phyloP scores from a whole-genome alignment of 2,329 filamentous ascomycete species.

The Fragosphaeria purpurea region DNA sequence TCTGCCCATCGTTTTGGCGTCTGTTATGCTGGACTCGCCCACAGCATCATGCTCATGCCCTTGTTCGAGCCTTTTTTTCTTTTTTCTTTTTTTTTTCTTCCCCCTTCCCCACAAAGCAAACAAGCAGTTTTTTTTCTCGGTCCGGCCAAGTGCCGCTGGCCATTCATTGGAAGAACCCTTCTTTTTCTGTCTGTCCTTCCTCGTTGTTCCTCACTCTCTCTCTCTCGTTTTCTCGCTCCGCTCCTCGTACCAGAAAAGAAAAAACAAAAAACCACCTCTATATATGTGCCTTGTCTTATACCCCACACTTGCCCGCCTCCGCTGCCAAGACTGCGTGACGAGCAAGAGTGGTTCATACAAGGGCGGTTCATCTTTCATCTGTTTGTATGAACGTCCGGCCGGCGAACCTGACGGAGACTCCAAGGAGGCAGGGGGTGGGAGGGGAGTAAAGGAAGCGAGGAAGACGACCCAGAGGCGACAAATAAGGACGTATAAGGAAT shows the following conservation, averaged over 20 bases:
- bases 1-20: slow-evolving; percentile 25
- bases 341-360: slow-evolving; percentile 20
- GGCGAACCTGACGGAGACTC: neutral
- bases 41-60: slow-evolving; percentile 29
- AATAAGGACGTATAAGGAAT: neutral
- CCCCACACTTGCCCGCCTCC: slow-evolving; percentile 8
- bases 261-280: neutral
- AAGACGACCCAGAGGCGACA: neutral
- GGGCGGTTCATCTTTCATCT: slow-evolving; percentile 5
- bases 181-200: no score
- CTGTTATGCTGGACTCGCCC: slow-evolving; percentile 25
- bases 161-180: neutral
- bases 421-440: neutral
- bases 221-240: no score
- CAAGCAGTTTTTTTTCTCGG: slow-evolving; percentile 18
- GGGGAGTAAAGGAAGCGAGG: neutral
- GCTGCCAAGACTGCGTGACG: slow-evolving; percentile 20
- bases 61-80: slow-evolving; percentile 1
- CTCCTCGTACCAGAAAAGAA: no score
- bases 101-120: slow-evolving; percentile 16
- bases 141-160: slow-evolving; percentile 28
- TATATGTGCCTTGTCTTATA: slow-evolving; percentile 6
- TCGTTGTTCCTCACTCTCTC: no score
- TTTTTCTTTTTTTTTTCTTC: slow-evolving; percentile 20
- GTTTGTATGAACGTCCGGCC: slow-evolving; percentile 18